Base-by-base conservation (phyloP, 2,329 filamentous ascomycete species). In the Coleophoma cylindrospora region DNA sequence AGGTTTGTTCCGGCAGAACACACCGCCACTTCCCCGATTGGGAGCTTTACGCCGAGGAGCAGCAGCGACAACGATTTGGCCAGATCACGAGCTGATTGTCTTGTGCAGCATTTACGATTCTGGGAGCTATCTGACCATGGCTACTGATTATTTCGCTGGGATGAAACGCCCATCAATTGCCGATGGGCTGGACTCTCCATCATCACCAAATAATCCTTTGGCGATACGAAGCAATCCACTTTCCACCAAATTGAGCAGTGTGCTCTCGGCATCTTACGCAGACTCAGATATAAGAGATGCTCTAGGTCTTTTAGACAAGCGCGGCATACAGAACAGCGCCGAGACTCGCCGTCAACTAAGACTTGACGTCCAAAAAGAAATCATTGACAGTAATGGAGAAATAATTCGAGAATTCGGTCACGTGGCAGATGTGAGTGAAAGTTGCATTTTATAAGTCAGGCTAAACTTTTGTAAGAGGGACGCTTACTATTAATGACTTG, bases 281-380 rank as follows among this genome's bases (percentile, higher is more conserved):
- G 94, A 97, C 68, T 78, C 89, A 5, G 92, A 96, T 58, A 95
- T 97, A 59, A 83, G 90, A 57, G 89, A 95, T 73, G 86, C 91
- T 13, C 72, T 99, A 32, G 75, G 80, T 47, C 81, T 94, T 1
- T 73, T 97, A 17, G 92, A 96, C 68, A 73, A 81, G 45, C 80
- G 88, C 34, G 77, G 77, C 1, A 68, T 91, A 13, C 73, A 78
- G 49, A 96, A 95, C 64, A 89, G 83, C 12, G 77, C 88, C 10
- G 87, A 91, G 57, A 86, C 84, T 3, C 80, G 94, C 47, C 83
- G 92, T 6, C 85, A 89, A 51, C 71, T 97, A 14, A 83, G 91
- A 14, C 70, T 95, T 1, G 84, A 95, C 64, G 77, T 95, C 1
- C 91, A 97, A 65, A 92, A 87, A 66, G 91, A 97, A 64, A 88